Conservation (phyloP, 352 stramenopile genomes). For the Pythium periplocum region DNA sequence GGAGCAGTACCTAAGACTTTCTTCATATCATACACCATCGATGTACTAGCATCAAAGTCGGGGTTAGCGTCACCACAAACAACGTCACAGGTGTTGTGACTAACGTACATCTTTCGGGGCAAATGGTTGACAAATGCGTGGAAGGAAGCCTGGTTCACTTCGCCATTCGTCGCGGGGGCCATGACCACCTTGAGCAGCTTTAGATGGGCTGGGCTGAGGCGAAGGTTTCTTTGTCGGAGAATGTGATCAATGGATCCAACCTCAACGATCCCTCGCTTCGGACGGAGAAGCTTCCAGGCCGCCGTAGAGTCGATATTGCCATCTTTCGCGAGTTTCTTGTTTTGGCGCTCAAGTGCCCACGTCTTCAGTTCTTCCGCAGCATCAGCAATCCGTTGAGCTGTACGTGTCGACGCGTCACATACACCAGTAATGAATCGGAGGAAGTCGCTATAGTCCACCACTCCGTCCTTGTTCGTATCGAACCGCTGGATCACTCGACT, state of each 20-base stretch:
- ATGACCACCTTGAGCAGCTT: constrained; percentile 61
- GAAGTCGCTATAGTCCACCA: constrained; percentile 78
- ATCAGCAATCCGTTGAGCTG: constrained; percentile 44
- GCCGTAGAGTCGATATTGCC: constrained; percentile 71
- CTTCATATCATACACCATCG: constrained; percentile 62
- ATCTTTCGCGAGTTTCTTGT: constrained; percentile 69
- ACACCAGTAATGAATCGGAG: constrained; percentile 72
- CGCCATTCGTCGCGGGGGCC: constrained; percentile 49
- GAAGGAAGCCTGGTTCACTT: constrained; percentile 55
- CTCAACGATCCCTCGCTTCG: constrained; percentile 48
- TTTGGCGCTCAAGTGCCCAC: constrained; percentile 76
- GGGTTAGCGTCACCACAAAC: too few relatives aligned
- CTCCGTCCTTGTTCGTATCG: constrained; percentile 67
- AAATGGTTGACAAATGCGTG: constrained; percentile 80
- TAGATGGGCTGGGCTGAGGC: constrained; percentile 48
- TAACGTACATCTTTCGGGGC: constrained; percentile 69
- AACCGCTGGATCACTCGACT: constrained; percentile 80
- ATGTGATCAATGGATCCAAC: constrained; percentile 51
- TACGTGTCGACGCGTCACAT: constrained; percentile 54
- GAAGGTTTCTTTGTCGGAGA: constrained; percentile 45
- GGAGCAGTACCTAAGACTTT: constrained; percentile 54
- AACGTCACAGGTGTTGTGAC: too few relatives aligned
- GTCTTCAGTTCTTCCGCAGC: constrained; percentile 58
- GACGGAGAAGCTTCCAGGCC: constrained; percentile 67
- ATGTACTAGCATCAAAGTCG: constrained; percentile 22